Percentiles rank a stretch among this genome's conserved stretches.
Conservation (phyloP, 2,329 filamentous ascomycete genomes). For the Ophiobolus disseminans region DNA sequence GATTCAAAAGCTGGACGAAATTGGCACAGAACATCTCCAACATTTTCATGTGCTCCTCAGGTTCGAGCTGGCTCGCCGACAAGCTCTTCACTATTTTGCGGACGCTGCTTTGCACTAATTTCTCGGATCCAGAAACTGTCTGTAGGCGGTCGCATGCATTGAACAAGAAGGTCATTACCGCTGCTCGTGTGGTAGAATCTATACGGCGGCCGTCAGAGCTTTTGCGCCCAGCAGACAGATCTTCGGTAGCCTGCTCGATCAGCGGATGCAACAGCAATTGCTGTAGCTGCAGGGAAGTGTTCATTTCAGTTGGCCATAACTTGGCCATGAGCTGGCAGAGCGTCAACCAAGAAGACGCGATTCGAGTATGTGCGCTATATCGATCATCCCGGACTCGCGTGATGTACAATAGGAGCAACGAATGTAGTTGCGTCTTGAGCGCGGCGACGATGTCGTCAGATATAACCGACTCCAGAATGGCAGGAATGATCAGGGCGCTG, state of each 20-base stretch:
- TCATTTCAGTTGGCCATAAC: slow-evolving; percentile 42
- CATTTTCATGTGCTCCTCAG: slow-evolving; percentile 22
- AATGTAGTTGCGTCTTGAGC: slow-evolving; percentile 29
- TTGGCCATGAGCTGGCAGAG: slow-evolving; percentile 35
- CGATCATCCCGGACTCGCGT: slow-evolving; percentile 28
- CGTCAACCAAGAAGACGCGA: slow-evolving; percentile 36
- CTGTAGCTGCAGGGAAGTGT: slow-evolving; percentile 33
- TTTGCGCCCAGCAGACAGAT: slow-evolving; percentile 22
- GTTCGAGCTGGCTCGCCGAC: slow-evolving; percentile 17
- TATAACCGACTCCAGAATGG: slow-evolving; percentile 33
- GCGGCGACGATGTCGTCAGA: slow-evolving; percentile 32
- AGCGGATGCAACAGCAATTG: slow-evolving; percentile 32
- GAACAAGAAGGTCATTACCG: slow-evolving; percentile 38
- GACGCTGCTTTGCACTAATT: slow-evolving; percentile 27
- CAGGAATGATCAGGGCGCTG: slow-evolving; percentile 39
- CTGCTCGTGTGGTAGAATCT: slow-evolving; percentile 25
- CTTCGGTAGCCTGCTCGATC: slow-evolving; percentile 34
- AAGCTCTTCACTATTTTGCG: slow-evolving; percentile 32
- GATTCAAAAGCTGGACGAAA: slow-evolving; percentile 32
- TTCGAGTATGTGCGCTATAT: slow-evolving; percentile 22
- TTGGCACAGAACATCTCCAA: slow-evolving; percentile 37
- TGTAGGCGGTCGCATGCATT: slow-evolving; percentile 33
- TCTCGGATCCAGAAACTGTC: slow-evolving; percentile 28
- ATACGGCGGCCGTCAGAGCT: slow-evolving; percentile 11
- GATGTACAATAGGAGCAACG: slow-evolving; percentile 30